Evolutionary conservation across 352 stramenopile species (phyloP), one percentile per base, ranked within the genome.

Genomic region (Globisporangium mamillatum): DNA sequence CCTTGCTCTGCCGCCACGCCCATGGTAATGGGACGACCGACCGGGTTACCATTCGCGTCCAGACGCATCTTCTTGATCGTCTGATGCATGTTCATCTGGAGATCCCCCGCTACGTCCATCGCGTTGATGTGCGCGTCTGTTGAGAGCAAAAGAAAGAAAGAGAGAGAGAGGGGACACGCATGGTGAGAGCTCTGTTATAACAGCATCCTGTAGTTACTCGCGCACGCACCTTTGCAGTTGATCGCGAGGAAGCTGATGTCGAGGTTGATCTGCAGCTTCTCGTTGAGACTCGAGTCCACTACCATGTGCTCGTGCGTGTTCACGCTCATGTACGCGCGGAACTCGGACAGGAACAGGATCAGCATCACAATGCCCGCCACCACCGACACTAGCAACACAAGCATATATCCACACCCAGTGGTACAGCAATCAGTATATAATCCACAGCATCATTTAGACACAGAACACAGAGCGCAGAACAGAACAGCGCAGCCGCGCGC

Each of bases 81-180:
- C 68, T 99, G 95, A 69, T 98, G 94, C 73, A 99, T 92, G 71
- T 99, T 89, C 32, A 99, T 81, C 75, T 99, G 97, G 66, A 98
- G 91, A 70, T 99, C 97, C 18, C 98, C 98, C 1, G 97, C 97
- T 46, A 99, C 95, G 77, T 99, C 98, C 91, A 99, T 99, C 4
- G 95, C 94, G 80, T 99, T 98, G 48, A 99, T 78, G 75, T 99
- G 96, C 34, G 98, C 87, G 76, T 99, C 96, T 82, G 63, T 27
- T 20, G n/a, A 44, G 9, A 3, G 46, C 50, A 6, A 4, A 12
- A 20, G 41, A 36, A 29, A 27, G 9, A 60, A 16, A 4, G 50
- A 24, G 36, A 57, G 48, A 41, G 54, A 67, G 27, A 29, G 32
- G 6, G 2, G 14, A 8, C 38, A 48, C 38, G 3, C 14, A 20